Percentiles rank a stretch among this genome's conserved stretches.
These are phyloP conservation scores for Globisporangium camurandrum DNA, from an alignment of 352 stramenopile species.

Conservation along the genomic window DNA sequence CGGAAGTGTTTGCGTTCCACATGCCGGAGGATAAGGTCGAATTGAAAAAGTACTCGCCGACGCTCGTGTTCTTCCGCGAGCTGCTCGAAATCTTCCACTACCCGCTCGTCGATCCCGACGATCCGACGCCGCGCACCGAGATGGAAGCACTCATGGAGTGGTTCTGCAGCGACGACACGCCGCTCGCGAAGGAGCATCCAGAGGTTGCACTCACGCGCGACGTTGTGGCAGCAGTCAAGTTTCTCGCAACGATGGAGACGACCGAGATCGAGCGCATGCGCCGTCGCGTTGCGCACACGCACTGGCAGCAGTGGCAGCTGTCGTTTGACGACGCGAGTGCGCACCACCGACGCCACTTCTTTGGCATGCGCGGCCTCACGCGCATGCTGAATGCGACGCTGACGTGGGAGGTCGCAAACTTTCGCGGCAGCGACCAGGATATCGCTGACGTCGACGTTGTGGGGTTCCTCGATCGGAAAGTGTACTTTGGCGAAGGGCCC, in stretches of 20 bases:
- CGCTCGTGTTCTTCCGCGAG: slow-evolving; percentile 77
- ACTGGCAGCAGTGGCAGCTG: slow-evolving; percentile 86
- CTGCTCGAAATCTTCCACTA: slow-evolving; percentile 85
- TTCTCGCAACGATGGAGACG: slow-evolving; percentile 85
- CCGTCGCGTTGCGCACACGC: slow-evolving; percentile 54
- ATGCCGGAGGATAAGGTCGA: slow-evolving; percentile 88
- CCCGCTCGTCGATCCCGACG: slow-evolving; percentile 71
- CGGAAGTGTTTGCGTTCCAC: slow-evolving; percentile 80
- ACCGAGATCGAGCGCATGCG: slow-evolving; percentile 87
- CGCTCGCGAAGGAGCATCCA: slow-evolving; percentile 73
- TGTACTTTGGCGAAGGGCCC: slow-evolving; percentile 84
- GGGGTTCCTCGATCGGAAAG: slow-evolving; percentile 81
- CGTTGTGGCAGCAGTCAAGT: slow-evolving; percentile 82
- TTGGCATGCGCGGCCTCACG: slow-evolving; percentile 61
- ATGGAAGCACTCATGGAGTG: slow-evolving; percentile 90
- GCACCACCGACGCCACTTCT: slow-evolving; percentile 70
- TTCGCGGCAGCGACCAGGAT: slow-evolving; percentile 83
- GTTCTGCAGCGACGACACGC: slow-evolving; percentile 72
- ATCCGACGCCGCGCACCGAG: slow-evolving; percentile 76
- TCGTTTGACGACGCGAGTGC: slow-evolving; percentile 82
- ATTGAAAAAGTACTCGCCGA: slow-evolving; percentile 85
- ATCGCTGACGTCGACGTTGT: slow-evolving; percentile 86
- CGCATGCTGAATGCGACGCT: slow-evolving; percentile 52
- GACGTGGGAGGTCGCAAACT: slow-evolving; percentile 86
- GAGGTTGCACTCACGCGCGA: slow-evolving; percentile 77